A percentile compares a stretch with the other conserved stretches of the same genome.
These are phyloP conservation scores for Erodium maritimum DNA, from an alignment of 345 rosid species.

Conservation along the genomic window DNA sequence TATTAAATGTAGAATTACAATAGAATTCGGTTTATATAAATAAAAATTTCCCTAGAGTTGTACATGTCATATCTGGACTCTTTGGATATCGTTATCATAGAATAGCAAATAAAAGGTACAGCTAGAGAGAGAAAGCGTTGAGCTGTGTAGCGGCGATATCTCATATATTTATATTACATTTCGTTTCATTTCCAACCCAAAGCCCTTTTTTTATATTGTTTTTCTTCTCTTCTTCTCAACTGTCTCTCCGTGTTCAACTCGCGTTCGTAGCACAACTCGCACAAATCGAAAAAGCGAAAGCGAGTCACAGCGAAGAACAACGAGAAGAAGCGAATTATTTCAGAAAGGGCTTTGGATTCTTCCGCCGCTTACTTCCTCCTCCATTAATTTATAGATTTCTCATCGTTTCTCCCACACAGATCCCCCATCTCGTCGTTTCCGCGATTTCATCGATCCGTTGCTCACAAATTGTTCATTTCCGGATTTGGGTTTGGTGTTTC, in stretches of 20 bases:
- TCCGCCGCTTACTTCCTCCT: neutral
- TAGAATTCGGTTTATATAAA: too few relatives aligned
- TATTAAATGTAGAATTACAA: too few relatives aligned
- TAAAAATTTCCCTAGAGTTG: too few relatives aligned
- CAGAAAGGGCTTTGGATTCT: neutral
- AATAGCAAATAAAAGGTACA: neutral
- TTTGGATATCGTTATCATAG: too few relatives aligned
- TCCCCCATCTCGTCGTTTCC: neutral
- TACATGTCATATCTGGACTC: too few relatives aligned
- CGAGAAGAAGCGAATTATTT: neutral
- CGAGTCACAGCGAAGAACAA: neutral
- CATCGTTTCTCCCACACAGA: neutral
- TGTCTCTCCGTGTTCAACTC: constrained; percentile 49
- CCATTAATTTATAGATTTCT: neutral
- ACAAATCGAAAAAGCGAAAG: constrained; percentile 4
- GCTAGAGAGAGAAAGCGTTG: neutral
- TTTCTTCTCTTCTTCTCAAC: constrained; percentile 20
- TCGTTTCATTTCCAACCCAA: neutral
- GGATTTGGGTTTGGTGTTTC: too few relatives aligned
- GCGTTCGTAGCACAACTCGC: constrained; percentile 17
- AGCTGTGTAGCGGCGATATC: neutral
- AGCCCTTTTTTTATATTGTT: neutral
- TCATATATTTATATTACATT: too few relatives aligned
- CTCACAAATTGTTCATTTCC: neutral
- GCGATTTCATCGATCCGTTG: neutral